Base-by-base conservation (phyloP, 441 rosid genomes). In the Populus hybrid region DNA sequence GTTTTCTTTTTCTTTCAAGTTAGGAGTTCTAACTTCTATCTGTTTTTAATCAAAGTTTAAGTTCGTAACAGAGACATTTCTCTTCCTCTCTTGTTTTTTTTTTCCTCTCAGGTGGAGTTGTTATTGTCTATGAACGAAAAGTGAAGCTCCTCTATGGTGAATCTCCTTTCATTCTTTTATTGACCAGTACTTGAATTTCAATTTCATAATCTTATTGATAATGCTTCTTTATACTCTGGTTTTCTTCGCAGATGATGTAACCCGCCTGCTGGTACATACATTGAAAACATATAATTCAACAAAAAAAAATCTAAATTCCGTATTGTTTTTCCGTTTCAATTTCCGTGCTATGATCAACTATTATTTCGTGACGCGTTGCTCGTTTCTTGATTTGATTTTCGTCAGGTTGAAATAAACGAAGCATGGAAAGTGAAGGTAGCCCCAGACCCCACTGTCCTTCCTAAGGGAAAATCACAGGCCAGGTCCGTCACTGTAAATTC, bases 91-190 rank as follows among this genome's bases (percentile, higher is more conserved):
- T 75, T 18, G 32, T 30, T 30, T 30, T 42, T 2, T 63, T n/a
- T 7, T 79, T 9, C 63, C 63, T 19, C 34, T 75, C 80, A 92
- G 99, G 98, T 75, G 98, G 98, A 36, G 98, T 94, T 50, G 98
- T 92, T 46, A 92, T 92, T 79, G 94, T 96, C 19, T 96, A 90
- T 32, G 94, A 96, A 82, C 85, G 91, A 80, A 92, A 94, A 91
- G 98, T 96, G 84, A 91, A 91, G 79, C 89, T 96, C 36, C 92
- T 96, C 11, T 90, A 84, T 11, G 99, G 99, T 96, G 88, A 77
- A 71, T 63, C 75, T 18, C 28, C 32, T 71, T 75, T 61, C 4
- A 61, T 5, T 78, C 16, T 38, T 21, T 72, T 53, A 10, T 38
- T 72, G 18, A 77, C 57, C 12, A 30, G 9, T 24, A 61, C 26